Percentiles rank a stretch among this genome's conserved stretches.
These are phyloP conservation scores for Lignosus rhinocerotis DNA, from an alignment of 1,284 basidiomycete genomes.

Conservation along the genomic window DNA sequence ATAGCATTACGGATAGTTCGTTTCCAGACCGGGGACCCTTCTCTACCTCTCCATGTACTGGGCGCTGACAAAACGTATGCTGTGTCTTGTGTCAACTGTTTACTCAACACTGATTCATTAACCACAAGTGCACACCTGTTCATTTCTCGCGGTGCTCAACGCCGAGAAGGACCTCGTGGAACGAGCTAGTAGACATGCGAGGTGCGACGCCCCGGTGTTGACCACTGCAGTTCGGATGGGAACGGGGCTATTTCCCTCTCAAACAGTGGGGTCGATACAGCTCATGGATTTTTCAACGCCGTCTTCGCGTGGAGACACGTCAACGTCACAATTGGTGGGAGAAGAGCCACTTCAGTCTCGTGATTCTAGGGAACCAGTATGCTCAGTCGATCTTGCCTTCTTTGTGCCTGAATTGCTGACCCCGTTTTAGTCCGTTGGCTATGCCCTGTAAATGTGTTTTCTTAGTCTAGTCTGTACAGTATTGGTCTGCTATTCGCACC, in stretches of 20 bases:
- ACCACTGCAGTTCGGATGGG: conserved; percentile 13
- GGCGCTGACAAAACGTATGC: conserved; percentile 10
- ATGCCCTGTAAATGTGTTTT: background rate
- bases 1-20: background rate
- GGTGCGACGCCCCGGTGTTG: conserved; percentile 3
- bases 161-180: conserved; percentile 11
- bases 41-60: conserved; percentile 8
- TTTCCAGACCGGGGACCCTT: background rate
- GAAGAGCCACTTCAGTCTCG: background rate
- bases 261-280: background rate
- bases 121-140: conserved; percentile 13
- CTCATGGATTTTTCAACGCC: background rate
- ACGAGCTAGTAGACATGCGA: background rate
- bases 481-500: background rate
- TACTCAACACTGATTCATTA: background rate
- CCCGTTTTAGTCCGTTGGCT: background rate
- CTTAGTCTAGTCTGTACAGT: background rate
- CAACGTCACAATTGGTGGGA: background rate
- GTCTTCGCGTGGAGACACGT: background rate
- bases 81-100: background rate
- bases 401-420: too few species aligned
- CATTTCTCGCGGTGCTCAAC: conserved; percentile 14
- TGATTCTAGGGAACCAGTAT: background rate
- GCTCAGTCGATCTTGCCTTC: too few species aligned
- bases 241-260: background rate